A percentile compares a stretch with the other conserved stretches of the same genome.
Evolutionary conservation across 208 protist species (phyloP).

Genomic region (Leishmania tarentolae): DNA sequence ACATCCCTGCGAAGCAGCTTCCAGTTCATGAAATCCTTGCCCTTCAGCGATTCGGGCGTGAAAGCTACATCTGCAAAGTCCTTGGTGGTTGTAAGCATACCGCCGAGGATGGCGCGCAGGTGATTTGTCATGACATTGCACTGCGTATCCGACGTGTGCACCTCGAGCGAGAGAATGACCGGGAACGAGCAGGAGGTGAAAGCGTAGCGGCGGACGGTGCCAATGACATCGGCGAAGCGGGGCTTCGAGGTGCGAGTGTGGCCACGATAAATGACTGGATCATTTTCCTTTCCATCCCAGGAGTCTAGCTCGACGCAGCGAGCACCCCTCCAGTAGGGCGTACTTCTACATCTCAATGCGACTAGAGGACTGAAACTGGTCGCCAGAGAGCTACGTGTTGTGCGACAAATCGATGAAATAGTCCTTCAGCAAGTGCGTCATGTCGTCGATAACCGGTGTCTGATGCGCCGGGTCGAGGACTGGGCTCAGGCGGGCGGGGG

Average conservation of each 20-base stretch:
- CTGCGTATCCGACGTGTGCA: slow-evolving; percentile 68
- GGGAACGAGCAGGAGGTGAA: slow-evolving; percentile 73
- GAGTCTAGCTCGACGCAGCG: slow-evolving; percentile 88
- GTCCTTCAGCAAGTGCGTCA: slow-evolving; percentile 77
- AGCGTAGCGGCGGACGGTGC: slow-evolving; percentile 58
- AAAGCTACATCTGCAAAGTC: slow-evolving; percentile 34
- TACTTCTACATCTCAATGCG: slow-evolving; percentile 68
- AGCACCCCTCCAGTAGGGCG: slow-evolving; percentile 61
- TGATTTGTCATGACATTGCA: slow-evolving; percentile 69
- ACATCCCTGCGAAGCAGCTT: slow-evolving; percentile 43
- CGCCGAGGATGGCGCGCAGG: slow-evolving; percentile 55
- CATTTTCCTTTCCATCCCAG: slow-evolving; percentile 69
- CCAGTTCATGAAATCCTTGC: slow-evolving; percentile 71
- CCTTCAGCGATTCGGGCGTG: slow-evolving; percentile 54
- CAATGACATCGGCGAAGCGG: slow-evolving; percentile 56
- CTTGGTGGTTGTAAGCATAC: slow-evolving; percentile 45
- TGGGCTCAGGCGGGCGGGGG: slow-evolving; percentile 39
- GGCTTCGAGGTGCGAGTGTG: slow-evolving; percentile 84
- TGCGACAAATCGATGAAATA: slow-evolving; percentile 94
- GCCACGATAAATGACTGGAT: slow-evolving; percentile 85
- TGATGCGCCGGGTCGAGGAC: slow-evolving; percentile 32
- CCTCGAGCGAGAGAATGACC: slow-evolving; percentile 83
- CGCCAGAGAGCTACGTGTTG: slow-evolving; percentile 95
- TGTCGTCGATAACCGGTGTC: slow-evolving; percentile 60
- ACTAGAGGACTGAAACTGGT: slow-evolving; percentile 84